Evolutionary conservation across 805 yeast genomes (phyloP), one percentile per base, ranked within the genome.

Genomic region (Myxozyma melibiosi): DNA sequence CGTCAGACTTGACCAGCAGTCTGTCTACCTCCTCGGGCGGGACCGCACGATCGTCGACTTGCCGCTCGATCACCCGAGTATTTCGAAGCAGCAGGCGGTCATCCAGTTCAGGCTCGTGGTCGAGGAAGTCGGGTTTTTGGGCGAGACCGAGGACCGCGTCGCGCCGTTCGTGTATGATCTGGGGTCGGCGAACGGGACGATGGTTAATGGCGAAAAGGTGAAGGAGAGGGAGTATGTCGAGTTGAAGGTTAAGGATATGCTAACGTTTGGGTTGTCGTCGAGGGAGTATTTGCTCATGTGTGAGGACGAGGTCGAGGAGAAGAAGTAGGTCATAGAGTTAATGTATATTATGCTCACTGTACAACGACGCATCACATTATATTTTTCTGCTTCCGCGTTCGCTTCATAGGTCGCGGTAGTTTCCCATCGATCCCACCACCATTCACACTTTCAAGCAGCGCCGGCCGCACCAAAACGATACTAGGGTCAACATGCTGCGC

Each of bases 21-120:
- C 64, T 5, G 57, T 52, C 11, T 65, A 62, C 37, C 40, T 61
- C 7, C 46, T 65, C 18, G 68, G 68, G 6, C 60, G 68, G 6
- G 68, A 65, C 27, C 51, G 58, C 16, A 39, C 57, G 4, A 43
- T 60, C 4, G 62, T 51, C 28, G 66, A 65, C 31, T 51, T 65
- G n/a, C 58, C 63, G 34, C 47, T 58, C 5, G 62, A 60, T 25
- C 66, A 65, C 45, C 67, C 65, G 73, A 88, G 96, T 78, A 88
- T 96, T 76, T 89, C 96, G 67, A 89, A 78, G 66, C 81, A 79
- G 62, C 83, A 80, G 62, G 81, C 82, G 20, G 82, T 71, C 0
- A 68, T 80, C 6, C 83, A 79, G 58, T 79, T 76, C 59, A 66
- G 79, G 31, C 48, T 58, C 5, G 59, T 54, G 14, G 38, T 46